Conservation (phyloP, 306 rosid species). For the Pyrus bretschneideri region DNA sequence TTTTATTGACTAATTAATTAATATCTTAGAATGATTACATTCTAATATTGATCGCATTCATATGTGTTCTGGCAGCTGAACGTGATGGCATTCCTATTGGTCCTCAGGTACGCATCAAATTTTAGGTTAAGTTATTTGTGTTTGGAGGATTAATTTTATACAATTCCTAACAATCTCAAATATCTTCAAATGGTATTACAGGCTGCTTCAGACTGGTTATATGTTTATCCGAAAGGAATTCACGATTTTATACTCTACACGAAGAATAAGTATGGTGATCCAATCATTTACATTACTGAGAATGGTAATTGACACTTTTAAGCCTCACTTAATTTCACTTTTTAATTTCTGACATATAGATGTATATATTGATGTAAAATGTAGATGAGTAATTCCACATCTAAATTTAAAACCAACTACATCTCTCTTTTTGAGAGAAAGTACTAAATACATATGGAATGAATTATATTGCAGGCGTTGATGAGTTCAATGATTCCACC, state of each 20-base stretch:
- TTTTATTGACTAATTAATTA: not conserved
- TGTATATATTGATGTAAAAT: too few relatives aligned
- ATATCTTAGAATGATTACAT: not conserved
- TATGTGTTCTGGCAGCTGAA: not conserved
- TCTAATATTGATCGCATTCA: constrained; percentile 12
- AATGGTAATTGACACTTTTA: not conserved
- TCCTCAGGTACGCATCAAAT: not conserved
- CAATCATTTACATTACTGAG: constrained; percentile 15
- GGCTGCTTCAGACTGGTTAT: not conserved
- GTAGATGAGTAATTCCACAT: too few relatives aligned
- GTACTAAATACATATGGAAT: not conserved
- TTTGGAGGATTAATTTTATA: too few relatives aligned
- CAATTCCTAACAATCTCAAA: not conserved
- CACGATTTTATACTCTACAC: constrained; percentile 14
- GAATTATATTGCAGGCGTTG: constrained; percentile 30
- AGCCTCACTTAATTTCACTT: not conserved
- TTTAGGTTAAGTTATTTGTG: not conserved
- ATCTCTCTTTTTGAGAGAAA: too few relatives aligned
- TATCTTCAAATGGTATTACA: not conserved
- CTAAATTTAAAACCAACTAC: too few relatives aligned
- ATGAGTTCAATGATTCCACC: constrained; percentile 39
- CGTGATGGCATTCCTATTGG: not conserved
- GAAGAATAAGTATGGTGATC: constrained; percentile 9
- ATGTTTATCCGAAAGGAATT: constrained; percentile 16
- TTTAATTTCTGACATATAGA: not conserved